Evolutionary conservation across 1,284 basidiomycete genomes (phyloP).

Genomic region (Cystobasidium sp.): DNA sequence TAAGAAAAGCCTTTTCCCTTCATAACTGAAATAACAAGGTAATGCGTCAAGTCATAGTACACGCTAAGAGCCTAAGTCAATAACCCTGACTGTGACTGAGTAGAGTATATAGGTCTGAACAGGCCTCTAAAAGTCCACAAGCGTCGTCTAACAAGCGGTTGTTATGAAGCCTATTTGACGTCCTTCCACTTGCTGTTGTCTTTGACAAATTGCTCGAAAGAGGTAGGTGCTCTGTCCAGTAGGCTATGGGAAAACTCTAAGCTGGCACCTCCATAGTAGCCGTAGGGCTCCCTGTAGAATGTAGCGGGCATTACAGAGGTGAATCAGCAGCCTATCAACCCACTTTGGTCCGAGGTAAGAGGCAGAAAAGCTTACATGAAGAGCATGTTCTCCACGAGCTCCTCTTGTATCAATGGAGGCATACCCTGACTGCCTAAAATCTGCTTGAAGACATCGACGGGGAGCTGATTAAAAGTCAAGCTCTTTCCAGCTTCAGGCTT

Average conservation of each 20-base stretch:
- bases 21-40: no score
- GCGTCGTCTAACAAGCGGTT: not conserved
- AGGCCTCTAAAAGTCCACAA: not conserved
- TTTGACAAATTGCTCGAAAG: slow-evolving; percentile 17
- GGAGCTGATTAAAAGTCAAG: slow-evolving; percentile 32
- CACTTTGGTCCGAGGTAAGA: not conserved
- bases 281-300: slow-evolving; percentile 43
- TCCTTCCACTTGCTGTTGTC: slow-evolving; percentile 5
- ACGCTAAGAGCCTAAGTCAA: no score
- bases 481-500: slow-evolving; percentile 46
- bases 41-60: no score
- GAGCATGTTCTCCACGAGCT: slow-evolving; percentile 49
- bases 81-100: not conserved
- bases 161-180: not conserved
- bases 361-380: slow-evolving; percentile 36
- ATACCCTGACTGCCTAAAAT: slow-evolving; percentile 43
- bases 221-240: slow-evolving; percentile 13
- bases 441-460: slow-evolving; percentile 45
- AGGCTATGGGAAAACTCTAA: slow-evolving; percentile 43
- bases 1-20: no score
- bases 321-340: not conserved
- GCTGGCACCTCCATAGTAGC: slow-evolving; percentile 47
- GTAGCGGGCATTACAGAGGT: not conserved
- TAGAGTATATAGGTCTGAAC: not conserved
- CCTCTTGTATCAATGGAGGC: slow-evolving; percentile 45